Conservation (phyloP, 805 yeast species). For the Kazachstania kunashirensis region DNA sequence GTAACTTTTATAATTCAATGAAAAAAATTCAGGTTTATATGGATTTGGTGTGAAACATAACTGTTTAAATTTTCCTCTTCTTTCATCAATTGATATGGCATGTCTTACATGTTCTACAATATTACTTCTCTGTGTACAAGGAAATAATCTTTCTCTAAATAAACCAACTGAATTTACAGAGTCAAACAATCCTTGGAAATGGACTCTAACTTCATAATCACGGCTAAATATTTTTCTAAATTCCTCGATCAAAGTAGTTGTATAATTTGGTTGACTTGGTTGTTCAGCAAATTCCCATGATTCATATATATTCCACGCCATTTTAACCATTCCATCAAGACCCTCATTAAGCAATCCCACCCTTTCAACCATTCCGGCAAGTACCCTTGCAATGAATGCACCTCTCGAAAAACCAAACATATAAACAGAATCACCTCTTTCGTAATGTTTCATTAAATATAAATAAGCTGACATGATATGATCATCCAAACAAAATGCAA, state of each 20-base stretch:
- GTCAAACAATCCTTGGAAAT: constrained; percentile 62
- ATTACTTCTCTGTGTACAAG: constrained; percentile 42
- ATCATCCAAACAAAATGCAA: constrained; percentile 45
- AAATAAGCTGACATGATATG: constrained; percentile 52
- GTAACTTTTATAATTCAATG: constrained; percentile 10
- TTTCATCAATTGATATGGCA: constrained; percentile 58
- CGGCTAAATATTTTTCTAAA: constrained; percentile 48
- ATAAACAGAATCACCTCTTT: constrained; percentile 41
- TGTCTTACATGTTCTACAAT: constrained; percentile 54
- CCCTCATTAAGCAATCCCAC: constrained; percentile 53
- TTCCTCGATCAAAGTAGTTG: constrained; percentile 40
- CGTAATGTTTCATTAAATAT: constrained; percentile 41
- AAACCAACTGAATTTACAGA: constrained; percentile 60
- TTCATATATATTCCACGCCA: constrained; percentile 56
- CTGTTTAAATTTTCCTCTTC: constrained; percentile 54
- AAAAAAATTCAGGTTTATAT: constrained; percentile 26
- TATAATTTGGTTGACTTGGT: constrained; percentile 37
- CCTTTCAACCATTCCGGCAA: constrained; percentile 55
- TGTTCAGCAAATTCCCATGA: constrained; percentile 54
- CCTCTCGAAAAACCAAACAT: constrained; percentile 59
- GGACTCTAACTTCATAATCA: constrained; percentile 33
- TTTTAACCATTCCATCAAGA: constrained; percentile 42
- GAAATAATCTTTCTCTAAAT: constrained; percentile 47
- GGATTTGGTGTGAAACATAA: constrained; percentile 41
- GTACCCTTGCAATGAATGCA: constrained; percentile 53